These are phyloP conservation scores for Pleurotus pulmonarius DNA, from an alignment of 768 basidiomycete species.

Conservation along the genomic window DNA sequence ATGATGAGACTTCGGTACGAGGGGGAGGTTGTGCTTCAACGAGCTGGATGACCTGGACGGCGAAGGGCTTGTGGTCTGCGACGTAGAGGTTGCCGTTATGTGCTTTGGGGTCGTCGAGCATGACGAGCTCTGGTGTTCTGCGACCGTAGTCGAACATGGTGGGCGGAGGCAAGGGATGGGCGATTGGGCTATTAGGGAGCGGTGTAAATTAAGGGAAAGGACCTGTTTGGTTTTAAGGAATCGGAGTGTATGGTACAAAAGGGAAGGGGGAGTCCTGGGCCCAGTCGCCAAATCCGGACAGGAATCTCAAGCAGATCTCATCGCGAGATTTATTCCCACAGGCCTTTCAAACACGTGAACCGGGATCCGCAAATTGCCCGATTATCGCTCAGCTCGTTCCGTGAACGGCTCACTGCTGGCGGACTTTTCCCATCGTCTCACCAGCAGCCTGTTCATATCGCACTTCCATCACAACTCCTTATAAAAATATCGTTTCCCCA, in stretches of 20 bases:
- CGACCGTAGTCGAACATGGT: conserved; percentile 17
- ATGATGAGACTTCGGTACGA: conserved; percentile 38
- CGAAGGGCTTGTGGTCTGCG: conserved; percentile 36
- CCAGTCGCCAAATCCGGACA: conserved; percentile 1
- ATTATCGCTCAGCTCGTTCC: conserved; percentile 4
- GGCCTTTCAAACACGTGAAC: conserved; percentile 6
- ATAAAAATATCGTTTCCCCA: neutral
- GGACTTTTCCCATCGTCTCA: conserved; percentile 4
- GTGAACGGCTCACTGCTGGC: conserved; percentile 1
- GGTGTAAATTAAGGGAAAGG: conserved; percentile 7
- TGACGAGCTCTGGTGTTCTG: conserved; percentile 16
- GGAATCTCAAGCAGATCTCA: conserved; percentile 6
- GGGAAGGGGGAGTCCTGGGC: neutral
- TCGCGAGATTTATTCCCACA: conserved; percentile 4
- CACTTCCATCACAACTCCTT: neutral
- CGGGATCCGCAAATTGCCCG: conserved; percentile 9
- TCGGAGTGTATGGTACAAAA: neutral
- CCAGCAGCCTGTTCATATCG: neutral
- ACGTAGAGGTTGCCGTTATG: conserved; percentile 39
- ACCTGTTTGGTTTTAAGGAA: conserved; percentile 6
- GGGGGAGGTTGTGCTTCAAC: conserved; percentile 64
- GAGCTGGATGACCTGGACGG: conserved; percentile 70
- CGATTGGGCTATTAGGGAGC: conserved; percentile 11
- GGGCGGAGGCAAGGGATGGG: conserved; percentile 10
- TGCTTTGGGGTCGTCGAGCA: conserved; percentile 28